phyloP scores from a whole-genome alignment of 2,329 filamentous ascomycete species.

The Graphium sp. region DNA sequence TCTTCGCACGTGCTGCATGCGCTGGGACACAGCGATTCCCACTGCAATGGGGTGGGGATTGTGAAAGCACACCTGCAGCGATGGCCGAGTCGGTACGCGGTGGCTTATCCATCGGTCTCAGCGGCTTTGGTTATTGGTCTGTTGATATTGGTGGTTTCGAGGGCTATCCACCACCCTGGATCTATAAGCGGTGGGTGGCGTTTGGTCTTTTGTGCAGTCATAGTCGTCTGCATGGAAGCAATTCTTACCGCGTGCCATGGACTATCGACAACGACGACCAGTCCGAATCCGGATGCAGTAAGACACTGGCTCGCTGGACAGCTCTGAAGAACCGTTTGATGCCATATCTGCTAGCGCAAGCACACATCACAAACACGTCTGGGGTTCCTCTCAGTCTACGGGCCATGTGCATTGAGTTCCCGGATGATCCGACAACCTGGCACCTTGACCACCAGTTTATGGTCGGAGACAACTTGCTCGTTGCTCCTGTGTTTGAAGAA shows the following conservation, averaged over 20 bases:
- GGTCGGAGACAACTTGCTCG: slow-evolving; percentile 48
- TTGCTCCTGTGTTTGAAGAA: slow-evolving; percentile 47
- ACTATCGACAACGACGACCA: slow-evolving; percentile 48
- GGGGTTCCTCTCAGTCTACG: slow-evolving; percentile 47
- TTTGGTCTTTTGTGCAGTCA: slow-evolving; percentile 57
- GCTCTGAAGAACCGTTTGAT: slow-evolving; percentile 32
- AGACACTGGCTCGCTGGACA: slow-evolving; percentile 26
- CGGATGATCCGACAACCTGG: slow-evolving; percentile 51
- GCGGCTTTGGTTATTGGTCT: slow-evolving; percentile 52
- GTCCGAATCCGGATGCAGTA: slow-evolving; percentile 34
- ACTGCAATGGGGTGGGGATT: slow-evolving; percentile 58
- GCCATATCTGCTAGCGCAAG: slow-evolving; percentile 32
- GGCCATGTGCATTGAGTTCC: slow-evolving; percentile 54
- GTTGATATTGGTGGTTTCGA: slow-evolving; percentile 60
- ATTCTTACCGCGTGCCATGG: slow-evolving; percentile 61
- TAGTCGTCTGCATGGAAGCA: slow-evolving; percentile 52
- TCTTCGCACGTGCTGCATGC: slow-evolving; percentile 50
- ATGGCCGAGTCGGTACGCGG: slow-evolving; percentile 56
- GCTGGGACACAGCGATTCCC: slow-evolving; percentile 56
- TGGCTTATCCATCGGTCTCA: slow-evolving; percentile 44
- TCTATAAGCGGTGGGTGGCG: slow-evolving; percentile 68
- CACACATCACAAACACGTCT: slow-evolving; percentile 19
- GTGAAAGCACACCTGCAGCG: slow-evolving; percentile 55
- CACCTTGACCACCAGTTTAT: slow-evolving; percentile 56
- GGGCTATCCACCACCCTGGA: slow-evolving; percentile 45